A percentile compares a stretch with the other conserved stretches of the same genome.
phyloP scores from a whole-genome alignment of 139 green algal genomes.

The Chlamydomonas sp. region DNA sequence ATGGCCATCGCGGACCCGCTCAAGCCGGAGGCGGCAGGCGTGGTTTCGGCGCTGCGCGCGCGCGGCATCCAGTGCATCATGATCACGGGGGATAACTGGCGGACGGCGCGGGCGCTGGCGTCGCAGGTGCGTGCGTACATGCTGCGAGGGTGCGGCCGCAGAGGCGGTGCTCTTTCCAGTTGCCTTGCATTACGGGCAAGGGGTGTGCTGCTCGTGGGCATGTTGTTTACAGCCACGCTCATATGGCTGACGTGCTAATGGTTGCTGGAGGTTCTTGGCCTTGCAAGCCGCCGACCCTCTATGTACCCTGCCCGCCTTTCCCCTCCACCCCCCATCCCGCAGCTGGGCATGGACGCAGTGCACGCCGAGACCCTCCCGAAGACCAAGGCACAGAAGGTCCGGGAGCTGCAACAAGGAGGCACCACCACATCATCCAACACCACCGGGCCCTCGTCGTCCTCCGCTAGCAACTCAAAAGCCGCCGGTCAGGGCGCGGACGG shows the following conservation, averaged over 20 bases:
- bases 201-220: too few relatives aligned
- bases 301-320: too few relatives aligned
- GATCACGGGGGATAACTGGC: slow-evolving; percentile 51
- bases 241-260: too few relatives aligned
- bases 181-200: too few relatives aligned
- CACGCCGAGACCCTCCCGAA: slow-evolving; percentile 73
- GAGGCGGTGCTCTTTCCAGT: too few relatives aligned
- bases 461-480: too few relatives aligned
- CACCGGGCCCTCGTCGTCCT: too few relatives aligned
- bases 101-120: slow-evolving; percentile 56
- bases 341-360: not conserved
- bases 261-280: too few relatives aligned
- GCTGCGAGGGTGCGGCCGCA: slow-evolving; percentile 51
- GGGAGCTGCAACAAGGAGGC: slow-evolving; percentile 63
- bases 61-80: slow-evolving; percentile 49
- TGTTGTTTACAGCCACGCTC: too few relatives aligned
- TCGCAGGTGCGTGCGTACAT: slow-evolving; percentile 68
- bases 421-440: too few relatives aligned
- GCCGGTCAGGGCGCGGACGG: too few relatives aligned
- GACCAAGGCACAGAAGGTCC: slow-evolving; percentile 78
- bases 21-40: slow-evolving; percentile 89
- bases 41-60: slow-evolving; percentile 74
- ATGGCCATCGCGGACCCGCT: slow-evolving; percentile 89
- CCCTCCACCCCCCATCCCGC: not conserved
- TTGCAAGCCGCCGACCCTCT: too few relatives aligned